Percentiles rank a stretch among this genome's conserved stretches.
These are phyloP conservation scores for Capronia americana DNA, from an alignment of 2,329 filamentous ascomycete species.

Conservation along the genomic window DNA sequence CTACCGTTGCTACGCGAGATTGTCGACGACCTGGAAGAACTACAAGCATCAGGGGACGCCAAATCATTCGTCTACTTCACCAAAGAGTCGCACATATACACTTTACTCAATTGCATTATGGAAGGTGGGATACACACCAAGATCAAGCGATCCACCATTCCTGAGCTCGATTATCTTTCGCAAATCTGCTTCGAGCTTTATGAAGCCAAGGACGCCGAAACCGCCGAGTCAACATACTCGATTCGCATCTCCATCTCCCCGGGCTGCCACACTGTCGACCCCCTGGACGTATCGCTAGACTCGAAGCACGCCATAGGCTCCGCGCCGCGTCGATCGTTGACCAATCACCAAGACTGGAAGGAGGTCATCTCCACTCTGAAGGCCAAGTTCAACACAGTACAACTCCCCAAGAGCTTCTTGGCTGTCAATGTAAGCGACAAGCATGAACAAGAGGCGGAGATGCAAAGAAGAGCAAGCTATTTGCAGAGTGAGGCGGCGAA, in stretches of 20 bases:
- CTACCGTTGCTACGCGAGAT: constrained; percentile 94
- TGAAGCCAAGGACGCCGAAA: constrained; percentile 83
- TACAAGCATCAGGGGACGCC: constrained; percentile 90
- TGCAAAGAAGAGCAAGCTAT: constrained; percentile 32
- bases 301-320: constrained; percentile 96
- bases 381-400: constrained; percentile 90
- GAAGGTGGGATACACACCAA: constrained; percentile 97
- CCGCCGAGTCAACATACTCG: constrained; percentile 85
- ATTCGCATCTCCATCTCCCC: constrained; percentile 96
- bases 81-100: constrained; percentile 99
- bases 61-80: constrained; percentile 99
- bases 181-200: constrained; percentile 99
- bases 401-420: constrained; percentile 59
- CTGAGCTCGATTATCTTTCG: constrained; percentile 94
- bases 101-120: constrained; percentile 93
- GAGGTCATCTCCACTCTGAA: constrained; percentile 93
- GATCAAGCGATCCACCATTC: constrained; percentile 92
- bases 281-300: constrained; percentile 93
- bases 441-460: constrained; percentile 46
- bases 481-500: constrained; percentile 33
- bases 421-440: constrained; percentile 60
- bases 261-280: constrained; percentile 95
- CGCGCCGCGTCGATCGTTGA: constrained; percentile 86
- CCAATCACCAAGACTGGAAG: constrained; percentile 92
- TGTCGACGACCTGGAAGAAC: constrained; percentile 93